Percentiles rank a stretch among this genome's conserved stretches.
These are phyloP conservation scores for Chloranthus sessilifolius DNA, from an alignment of 164 flowering plant genomes.

Conservation along the genomic window DNA sequence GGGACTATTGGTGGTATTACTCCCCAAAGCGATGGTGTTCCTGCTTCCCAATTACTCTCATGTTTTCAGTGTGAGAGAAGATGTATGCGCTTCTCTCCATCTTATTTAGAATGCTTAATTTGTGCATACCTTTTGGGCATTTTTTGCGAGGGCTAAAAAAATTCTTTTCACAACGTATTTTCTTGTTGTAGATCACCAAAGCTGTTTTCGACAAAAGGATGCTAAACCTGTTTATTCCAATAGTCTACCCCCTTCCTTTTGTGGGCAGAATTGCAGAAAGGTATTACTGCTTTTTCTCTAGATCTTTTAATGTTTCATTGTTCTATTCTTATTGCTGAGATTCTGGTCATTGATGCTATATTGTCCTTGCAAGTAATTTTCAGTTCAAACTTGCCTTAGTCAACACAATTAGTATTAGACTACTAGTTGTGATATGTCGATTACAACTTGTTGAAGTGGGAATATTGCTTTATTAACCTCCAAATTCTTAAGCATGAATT, in stretches of 20 bases:
- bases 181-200: constrained; percentile 45
- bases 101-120: background rate
- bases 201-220: constrained; percentile 25
- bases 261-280: constrained; percentile 54
- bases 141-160: too few species aligned
- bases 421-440: too few species aligned
- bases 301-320: too few species aligned
- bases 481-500: too few species aligned
- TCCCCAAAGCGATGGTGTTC: constrained; percentile 22
- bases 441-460: too few species aligned
- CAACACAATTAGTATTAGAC: too few species aligned
- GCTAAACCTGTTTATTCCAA: constrained; percentile 14
- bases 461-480: too few species aligned
- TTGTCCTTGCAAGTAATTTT: too few species aligned
- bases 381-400: too few species aligned
- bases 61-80: constrained; percentile 74
- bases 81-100: constrained; percentile 37
- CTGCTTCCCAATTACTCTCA: constrained; percentile 22
- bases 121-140: background rate
- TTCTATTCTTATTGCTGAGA: too few species aligned
- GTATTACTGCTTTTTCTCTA: constrained; percentile 25
- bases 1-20: constrained; percentile 25
- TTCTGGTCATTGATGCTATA: too few species aligned
- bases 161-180: constrained; percentile 1
- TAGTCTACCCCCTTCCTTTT: constrained; percentile 29